Conservation (phyloP, 202 grass and related monocot species). For the Cymbopogon flexuosus region DNA sequence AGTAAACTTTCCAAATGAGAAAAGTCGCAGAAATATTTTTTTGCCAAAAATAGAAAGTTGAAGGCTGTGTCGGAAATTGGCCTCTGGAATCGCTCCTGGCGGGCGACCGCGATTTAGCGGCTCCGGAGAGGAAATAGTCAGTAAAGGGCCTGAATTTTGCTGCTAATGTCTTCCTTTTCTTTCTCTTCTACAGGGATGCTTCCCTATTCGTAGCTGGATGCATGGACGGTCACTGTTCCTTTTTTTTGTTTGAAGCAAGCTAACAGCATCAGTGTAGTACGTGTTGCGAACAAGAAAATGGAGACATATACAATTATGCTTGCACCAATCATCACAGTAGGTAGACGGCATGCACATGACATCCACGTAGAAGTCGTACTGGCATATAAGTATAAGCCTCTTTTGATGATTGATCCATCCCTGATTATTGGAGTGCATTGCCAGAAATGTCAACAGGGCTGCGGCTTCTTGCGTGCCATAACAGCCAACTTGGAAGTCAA, state of each 20-base stretch:
- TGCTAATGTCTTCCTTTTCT: background rate
- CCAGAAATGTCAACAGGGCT: slow-evolving; percentile 12
- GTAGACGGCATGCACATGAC: slow-evolving; percentile 11
- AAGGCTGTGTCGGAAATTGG: too few species aligned
- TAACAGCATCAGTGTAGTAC: background rate
- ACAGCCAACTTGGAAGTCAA: background rate
- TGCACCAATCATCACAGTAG: slow-evolving; percentile 15
- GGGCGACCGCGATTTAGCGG: too few species aligned
- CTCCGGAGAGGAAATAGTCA: background rate
- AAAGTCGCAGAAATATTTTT: too few species aligned
- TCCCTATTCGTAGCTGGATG: background rate
- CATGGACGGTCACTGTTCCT: background rate
- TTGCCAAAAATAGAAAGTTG: too few species aligned
- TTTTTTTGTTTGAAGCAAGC: background rate
- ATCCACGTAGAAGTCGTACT: too few species aligned
- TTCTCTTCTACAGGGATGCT: background rate
- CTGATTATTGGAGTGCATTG: background rate
- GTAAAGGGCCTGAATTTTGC: background rate
- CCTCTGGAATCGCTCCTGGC: too few species aligned
- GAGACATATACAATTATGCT: slow-evolving; percentile 12
- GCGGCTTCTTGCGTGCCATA: background rate
- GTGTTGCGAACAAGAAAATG: background rate
- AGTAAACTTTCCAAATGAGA: too few species aligned
- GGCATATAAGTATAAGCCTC: background rate
- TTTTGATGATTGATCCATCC: background rate